These are phyloP conservation scores for Hordeum pubiflorum DNA, from an alignment of 202 grass and related monocot genomes.

Conservation along the genomic window DNA sequence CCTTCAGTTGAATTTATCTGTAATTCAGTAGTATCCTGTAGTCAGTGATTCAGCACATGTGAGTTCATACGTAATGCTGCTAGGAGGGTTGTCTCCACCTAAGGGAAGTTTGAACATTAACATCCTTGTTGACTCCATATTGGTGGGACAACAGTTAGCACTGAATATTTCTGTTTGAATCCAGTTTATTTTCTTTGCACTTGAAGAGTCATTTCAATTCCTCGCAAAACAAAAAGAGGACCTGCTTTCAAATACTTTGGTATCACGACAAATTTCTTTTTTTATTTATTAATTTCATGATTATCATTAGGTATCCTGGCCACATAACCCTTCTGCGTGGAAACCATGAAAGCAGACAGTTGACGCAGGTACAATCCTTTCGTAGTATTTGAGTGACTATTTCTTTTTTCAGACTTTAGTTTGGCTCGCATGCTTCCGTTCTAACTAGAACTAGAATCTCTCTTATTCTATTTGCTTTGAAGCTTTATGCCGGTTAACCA, in stretches of 20 bases:
- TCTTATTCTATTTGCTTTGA: neutral
- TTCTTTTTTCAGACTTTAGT: neutral
- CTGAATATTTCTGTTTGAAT: neutral
- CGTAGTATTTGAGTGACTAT: neutral
- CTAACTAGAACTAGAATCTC: neutral
- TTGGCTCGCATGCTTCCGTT: neutral
- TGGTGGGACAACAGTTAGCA: neutral
- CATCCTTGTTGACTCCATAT: neutral
- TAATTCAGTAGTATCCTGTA: neutral
- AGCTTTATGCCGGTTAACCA: neutral
- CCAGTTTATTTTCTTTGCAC: neutral
- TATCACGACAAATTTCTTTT: too few relatives aligned
- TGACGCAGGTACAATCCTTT: slow-evolving; percentile 65
- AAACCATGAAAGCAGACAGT: slow-evolving; percentile 96
- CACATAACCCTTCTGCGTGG: slow-evolving; percentile 95
- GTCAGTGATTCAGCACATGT: neutral
- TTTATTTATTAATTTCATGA: neutral
- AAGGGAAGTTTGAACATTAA: neutral
- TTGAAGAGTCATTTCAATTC: neutral
- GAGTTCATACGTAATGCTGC: neutral
- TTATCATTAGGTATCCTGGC: slow-evolving; percentile 66
- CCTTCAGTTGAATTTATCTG: neutral
- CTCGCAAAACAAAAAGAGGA: neutral
- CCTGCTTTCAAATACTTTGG: neutral
- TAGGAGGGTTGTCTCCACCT: neutral